A percentile compares a stretch with the other conserved stretches of the same genome.
phyloP scores from a whole-genome alignment of 169 alveolate genomes.

The Plasmodium adleri region DNA sequence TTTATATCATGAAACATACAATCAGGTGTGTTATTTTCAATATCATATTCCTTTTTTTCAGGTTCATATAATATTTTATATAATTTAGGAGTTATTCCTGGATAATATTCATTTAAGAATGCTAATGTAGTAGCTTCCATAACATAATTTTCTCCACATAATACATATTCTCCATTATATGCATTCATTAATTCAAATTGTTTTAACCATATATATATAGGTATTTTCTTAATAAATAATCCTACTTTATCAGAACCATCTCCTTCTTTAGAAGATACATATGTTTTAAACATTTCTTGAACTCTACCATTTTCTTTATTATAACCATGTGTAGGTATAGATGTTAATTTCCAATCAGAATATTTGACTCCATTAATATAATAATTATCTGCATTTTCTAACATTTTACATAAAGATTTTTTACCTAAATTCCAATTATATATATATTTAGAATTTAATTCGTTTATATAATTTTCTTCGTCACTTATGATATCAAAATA shows the following conservation, averaged over 20 bases:
- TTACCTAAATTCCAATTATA: background rate
- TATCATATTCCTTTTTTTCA: conserved; percentile 1
- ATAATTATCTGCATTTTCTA: background rate
- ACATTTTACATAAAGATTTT: background rate
- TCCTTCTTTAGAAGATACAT: conserved; percentile 23
- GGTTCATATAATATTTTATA: conserved; percentile 79
- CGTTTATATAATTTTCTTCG: no score
- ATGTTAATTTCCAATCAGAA: conserved; percentile 77
- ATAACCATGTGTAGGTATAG: conserved; percentile 80
- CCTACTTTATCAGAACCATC: conserved; percentile 18
- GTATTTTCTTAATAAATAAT: conserved; percentile 82
- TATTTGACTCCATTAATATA: conserved; percentile 11
- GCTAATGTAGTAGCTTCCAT: conserved; percentile 87
- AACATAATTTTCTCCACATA: conserved; percentile 87
- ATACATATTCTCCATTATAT: conserved; percentile 83
- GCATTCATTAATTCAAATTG: conserved; percentile 80
- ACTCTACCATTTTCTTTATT: conserved; percentile 79
- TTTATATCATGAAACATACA: conserved; percentile 17
- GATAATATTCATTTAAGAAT: conserved; percentile 63
- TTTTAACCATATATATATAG: conserved; percentile 82
- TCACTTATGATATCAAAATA: no score
- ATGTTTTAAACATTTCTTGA: conserved; percentile 78
- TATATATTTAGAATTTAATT: no score
- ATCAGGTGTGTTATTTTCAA: conserved; percentile 1
- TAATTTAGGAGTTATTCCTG: conserved; percentile 81